Evolutionary conservation across 225 moss, liverwort and hornwort species (phyloP), one percentile per base, ranked within the genome.

Genomic region (Climacium dendroides): DNA sequence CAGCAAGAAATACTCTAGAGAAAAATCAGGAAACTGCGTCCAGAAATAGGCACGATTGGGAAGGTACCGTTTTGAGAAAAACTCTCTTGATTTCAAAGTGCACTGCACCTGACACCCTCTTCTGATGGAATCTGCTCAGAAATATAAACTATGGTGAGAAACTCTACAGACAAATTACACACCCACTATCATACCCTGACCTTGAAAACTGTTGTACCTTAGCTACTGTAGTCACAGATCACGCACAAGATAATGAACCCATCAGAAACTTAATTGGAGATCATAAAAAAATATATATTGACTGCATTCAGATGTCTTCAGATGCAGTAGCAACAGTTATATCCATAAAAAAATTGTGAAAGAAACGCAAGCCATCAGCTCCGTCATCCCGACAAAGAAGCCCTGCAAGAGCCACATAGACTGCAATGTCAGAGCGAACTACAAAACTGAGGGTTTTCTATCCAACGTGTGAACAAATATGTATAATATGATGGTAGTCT

Each of bases 331-430:
- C 69, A 54, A 79, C 69, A 78, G 85, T 59, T 72, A 88, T 88
- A 50, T 95, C 92, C 90, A 86, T 83, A 66, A 97, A 94, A 87
- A 97, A 95, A 84, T 98, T 98, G 83, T 92, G 88, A 85, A 96
- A 98, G 84, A 98, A 98, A 41, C 97, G 94, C 84, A 98, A 92
- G 52, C 98, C 98, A 87, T 98, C 98, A 74, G 93, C 95, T 83
- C 96, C 97, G 90, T 98, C 98, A 88, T 98, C 98, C 37, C 98
- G 94, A 92, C 98, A 98, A 70, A 98, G 91, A 70, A 94, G 62
- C 72, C 97, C 96, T 98, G 94, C 89, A 91, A 87, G 59, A 73
- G 58, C 35, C 72, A 77, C 66, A 84, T 19, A 72, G 13, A 81
- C 54, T 37, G 25, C 63, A 77, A 71, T 52, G 57, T 88, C 29